These are phyloP conservation scores for Dactylonectria macrodidyma DNA, from an alignment of 2,329 filamentous ascomycete genomes.

Conservation along the genomic window DNA sequence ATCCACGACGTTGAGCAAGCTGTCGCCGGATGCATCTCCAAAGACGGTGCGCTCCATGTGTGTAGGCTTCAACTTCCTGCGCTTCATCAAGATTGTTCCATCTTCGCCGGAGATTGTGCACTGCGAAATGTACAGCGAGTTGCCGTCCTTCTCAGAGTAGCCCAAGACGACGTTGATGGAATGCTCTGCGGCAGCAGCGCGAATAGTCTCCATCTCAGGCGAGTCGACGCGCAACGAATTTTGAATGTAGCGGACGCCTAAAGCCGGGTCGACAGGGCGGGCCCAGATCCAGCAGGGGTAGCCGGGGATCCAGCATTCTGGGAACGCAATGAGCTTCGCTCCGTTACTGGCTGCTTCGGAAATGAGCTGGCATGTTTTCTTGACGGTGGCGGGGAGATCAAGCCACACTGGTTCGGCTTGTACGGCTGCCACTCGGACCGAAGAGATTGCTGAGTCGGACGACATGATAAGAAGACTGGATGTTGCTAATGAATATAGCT, in stretches of 20 bases:
- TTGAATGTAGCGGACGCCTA: neutral
- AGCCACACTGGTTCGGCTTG: conserved; percentile 44
- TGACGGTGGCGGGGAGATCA: conserved; percentile 34
- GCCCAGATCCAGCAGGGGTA: neutral
- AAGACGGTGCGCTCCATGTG: conserved; percentile 66
- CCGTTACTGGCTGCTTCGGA: conserved; percentile 53
- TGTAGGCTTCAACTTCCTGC: conserved; percentile 66
- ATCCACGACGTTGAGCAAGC: neutral
- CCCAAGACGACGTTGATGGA: conserved; percentile 58
- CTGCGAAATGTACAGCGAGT: conserved; percentile 60
- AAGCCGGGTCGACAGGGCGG: neutral
- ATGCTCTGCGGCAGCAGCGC: conserved; percentile 49
- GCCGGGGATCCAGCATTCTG: conserved; percentile 67
- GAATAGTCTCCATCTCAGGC: conserved; percentile 55
- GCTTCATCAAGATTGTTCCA: conserved; percentile 56
- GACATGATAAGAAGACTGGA: neutral
- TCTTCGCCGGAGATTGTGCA: conserved; percentile 55
- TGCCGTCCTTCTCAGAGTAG: conserved; percentile 56
- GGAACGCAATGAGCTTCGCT: conserved; percentile 68
- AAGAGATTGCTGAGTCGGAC: neutral
- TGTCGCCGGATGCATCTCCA: conserved; percentile 53
- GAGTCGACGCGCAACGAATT: conserved; percentile 50
- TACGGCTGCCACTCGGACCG: conserved; percentile 31
- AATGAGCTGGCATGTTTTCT: conserved; percentile 37
- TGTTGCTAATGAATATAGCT: neutral